Conservation (phyloP, 2,329 filamentous ascomycete genomes). For the Tolypocladium endophyticum region DNA sequence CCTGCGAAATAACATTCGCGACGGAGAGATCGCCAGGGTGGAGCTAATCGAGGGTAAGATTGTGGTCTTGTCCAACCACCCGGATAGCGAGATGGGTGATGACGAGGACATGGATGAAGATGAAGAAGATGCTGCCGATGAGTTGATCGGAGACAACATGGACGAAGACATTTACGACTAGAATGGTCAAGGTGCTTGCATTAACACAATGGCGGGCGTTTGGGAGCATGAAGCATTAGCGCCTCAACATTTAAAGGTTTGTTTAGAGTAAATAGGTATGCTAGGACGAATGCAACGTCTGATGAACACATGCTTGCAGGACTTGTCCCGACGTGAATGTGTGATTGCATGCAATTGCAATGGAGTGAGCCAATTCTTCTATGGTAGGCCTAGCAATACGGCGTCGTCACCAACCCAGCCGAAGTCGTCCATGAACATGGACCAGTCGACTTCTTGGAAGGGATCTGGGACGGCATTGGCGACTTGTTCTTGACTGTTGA, state of each 20-base stretch:
- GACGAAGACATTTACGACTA: conserved; percentile 45
- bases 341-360: neutral
- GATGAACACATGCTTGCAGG: neutral
- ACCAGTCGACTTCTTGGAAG: conserved; percentile 38
- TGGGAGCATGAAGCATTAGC: neutral
- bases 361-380: neutral
- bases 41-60: conserved; percentile 73
- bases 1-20: conserved; percentile 69
- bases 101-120: conserved; percentile 64
- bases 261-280: neutral
- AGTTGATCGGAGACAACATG: conserved; percentile 50
- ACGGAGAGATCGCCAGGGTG: conserved; percentile 75
- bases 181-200: conserved; percentile 2
- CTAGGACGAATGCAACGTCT: neutral
- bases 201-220: neutral
- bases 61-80: conserved; percentile 72
- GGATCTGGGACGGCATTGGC: conserved; percentile 17
- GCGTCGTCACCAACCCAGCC: conserved; percentile 27
- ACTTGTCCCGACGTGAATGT: neutral
- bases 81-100: conserved; percentile 47
- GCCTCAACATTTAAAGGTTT: neutral
- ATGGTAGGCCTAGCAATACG: conserved; percentile 18
- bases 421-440: conserved; percentile 39
- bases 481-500: conserved; percentile 9
- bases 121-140: conserved; percentile 64